Conservation (phyloP, 331 rosid genomes). For the Acacia concinna region DNA sequence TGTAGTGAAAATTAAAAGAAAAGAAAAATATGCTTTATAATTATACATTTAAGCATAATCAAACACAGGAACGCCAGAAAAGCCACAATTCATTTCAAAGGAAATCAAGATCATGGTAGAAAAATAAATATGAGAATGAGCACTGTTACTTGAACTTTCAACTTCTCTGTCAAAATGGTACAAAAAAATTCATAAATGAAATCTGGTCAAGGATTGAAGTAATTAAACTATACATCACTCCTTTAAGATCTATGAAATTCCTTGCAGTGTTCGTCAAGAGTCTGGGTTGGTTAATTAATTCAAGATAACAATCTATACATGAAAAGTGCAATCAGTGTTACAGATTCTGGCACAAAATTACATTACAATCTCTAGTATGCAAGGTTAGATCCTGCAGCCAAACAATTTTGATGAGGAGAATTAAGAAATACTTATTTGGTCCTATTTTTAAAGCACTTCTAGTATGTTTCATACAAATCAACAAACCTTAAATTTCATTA, state of each 20-base stretch:
- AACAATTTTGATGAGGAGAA: conserved; percentile 25
- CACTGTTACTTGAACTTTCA: neutral
- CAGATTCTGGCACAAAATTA: no score
- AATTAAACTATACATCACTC: no score
- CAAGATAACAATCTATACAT: no score
- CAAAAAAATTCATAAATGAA: neutral
- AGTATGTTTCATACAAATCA: no score
- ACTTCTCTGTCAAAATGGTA: neutral
- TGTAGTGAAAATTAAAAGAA: neutral
- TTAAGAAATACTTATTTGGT: no score
- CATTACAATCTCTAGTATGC: conserved; percentile 63
- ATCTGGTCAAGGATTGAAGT: no score
- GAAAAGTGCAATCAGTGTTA: no score
- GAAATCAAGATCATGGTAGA: no score
- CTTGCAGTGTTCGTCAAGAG: neutral
- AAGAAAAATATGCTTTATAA: neutral
- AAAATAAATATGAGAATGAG: neutral
- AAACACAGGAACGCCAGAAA: neutral
- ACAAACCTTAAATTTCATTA: no score
- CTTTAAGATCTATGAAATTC: neutral
- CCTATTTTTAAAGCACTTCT: no score
- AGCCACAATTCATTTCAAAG: neutral
- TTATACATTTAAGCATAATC: neutral
- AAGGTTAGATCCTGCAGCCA: conserved; percentile 70
- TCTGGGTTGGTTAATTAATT: neutral